phyloP scores from a whole-genome alignment of 2,329 filamentous ascomycete species.

The Arachnomyces sp. region DNA sequence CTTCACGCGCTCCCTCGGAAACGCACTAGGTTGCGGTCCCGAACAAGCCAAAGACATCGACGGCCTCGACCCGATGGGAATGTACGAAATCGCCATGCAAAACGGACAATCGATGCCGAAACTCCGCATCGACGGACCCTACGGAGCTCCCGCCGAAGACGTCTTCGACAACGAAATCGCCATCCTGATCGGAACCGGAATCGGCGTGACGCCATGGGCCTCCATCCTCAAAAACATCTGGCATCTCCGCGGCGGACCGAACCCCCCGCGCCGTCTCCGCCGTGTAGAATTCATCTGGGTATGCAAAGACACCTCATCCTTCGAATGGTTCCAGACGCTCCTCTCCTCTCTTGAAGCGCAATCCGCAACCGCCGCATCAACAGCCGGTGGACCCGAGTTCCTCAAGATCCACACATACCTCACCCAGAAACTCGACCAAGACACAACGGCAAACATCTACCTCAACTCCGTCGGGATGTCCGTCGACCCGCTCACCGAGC shows the following conservation, averaged over 20 bases:
- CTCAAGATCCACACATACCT: slow-evolving; percentile 97
- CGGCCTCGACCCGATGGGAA: slow-evolving; percentile 80
- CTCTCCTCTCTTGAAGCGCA: slow-evolving; percentile 85
- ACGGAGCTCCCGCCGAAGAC: slow-evolving; percentile 93
- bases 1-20: slow-evolving; percentile 87
- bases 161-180: slow-evolving; percentile 88
- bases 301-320: slow-evolving; percentile 88
- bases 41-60: slow-evolving; percentile 87
- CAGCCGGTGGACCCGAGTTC: slow-evolving; percentile 58
- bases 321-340: slow-evolving; percentile 97
- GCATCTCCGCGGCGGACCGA: slow-evolving; percentile 83
- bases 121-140: slow-evolving; percentile 87
- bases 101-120: slow-evolving; percentile 88
- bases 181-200: slow-evolving; percentile 71
- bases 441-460: slow-evolving; percentile 93
- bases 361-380: slow-evolving; percentile 59
- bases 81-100: slow-evolving; percentile 94
- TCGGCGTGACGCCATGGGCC: slow-evolving; percentile 78
- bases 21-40: slow-evolving; percentile 82
- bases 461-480: slow-evolving; percentile 87
- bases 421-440: slow-evolving; percentile 82
- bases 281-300: slow-evolving; percentile 99
- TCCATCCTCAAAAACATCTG: slow-evolving; percentile 95
- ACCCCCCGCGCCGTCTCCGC: slow-evolving; percentile 79
- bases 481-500: slow-evolving; percentile 83